Evolutionary conservation across 1,284 basidiomycete species (phyloP), one percentile per base, ranked within the genome.

Genomic region (Exobasidium rhododendri): DNA sequence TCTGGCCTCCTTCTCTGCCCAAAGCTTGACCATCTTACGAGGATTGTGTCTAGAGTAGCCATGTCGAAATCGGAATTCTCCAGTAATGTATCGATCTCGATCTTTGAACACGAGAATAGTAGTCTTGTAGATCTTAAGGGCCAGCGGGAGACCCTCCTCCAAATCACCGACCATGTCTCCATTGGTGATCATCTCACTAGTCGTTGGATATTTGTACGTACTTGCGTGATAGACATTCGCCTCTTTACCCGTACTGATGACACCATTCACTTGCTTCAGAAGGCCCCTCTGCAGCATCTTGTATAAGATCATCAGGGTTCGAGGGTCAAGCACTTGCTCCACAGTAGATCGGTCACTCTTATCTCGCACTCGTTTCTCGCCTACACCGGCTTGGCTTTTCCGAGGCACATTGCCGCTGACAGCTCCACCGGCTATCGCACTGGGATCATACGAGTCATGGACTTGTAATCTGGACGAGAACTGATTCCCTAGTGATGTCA

Each of bases 1-100:
- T 20, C 96, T 86, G 87, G 97, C 89, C 81, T 99, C 96, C 82
- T 99, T 99, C 81, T 98, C 96, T 0, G 96, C 96, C 96, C 96
- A 99, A 5, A 98, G 82, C 11, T 92, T 86, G 17, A 99, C 94
- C 94, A 99, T 98, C 82, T 99, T 99, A 44, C 96, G 87, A 7
- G 96, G 94, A 78, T 98, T 99, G 69, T 87, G 87, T 56, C 89
- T 88, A 68, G 88, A 88, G 80, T 98, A 98, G 5, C 94, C 94
- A 66, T 89, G 86, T 43, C 92, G 85, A 82, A 98, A 98, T 7
- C 96, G 88, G 77, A 90, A 89, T 79, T 98, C 96, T 53, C 85
- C 85, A 0, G 87, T 86, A 32, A 97, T 93, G 80, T 97, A 97
- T 62, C 90, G 89, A 77, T 96, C 92, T 11, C 96, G 87, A 73